phyloP scores from a whole-genome alignment of 306 rosid genomes.

The Cucurbita maxima region DNA sequence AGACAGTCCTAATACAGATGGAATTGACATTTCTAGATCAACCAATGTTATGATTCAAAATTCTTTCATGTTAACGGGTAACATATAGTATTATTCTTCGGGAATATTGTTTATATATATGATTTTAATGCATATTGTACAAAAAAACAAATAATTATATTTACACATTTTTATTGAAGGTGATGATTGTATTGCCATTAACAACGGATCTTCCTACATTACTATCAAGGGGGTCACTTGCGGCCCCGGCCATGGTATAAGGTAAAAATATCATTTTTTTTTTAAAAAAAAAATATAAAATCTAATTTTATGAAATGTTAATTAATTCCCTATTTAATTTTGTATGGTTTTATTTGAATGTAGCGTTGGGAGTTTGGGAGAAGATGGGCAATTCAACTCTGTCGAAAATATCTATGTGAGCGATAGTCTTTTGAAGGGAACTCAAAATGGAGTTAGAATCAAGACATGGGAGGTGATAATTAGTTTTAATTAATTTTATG shows the following conservation, averaged over 20 bases:
- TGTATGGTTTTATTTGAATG: not conserved
- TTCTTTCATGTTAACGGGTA: constrained; percentile 11
- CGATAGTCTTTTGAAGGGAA: constrained; percentile 25
- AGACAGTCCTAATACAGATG: constrained; percentile 20
- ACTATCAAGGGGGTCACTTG: not conserved
- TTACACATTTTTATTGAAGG: constrained; percentile 1
- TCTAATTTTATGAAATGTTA: too few relatives aligned
- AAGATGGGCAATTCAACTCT: constrained; percentile 16
- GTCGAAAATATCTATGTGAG: constrained; percentile 38
- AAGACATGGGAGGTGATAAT: constrained; percentile 48
- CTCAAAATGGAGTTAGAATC: constrained; percentile 48
- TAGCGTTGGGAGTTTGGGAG: constrained; percentile 54
- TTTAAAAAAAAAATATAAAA: too few relatives aligned
- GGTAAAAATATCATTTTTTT: not conserved
- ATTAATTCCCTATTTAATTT: too few relatives aligned
- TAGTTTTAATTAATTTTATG: too few relatives aligned
- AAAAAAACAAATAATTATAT: too few relatives aligned
- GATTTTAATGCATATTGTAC: too few relatives aligned
- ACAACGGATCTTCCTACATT: constrained; percentile 4
- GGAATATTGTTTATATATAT: too few relatives aligned
- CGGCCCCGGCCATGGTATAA: not conserved
- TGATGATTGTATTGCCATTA: constrained; percentile 35
- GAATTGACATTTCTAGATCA: constrained; percentile 9
- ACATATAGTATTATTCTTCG: not conserved
- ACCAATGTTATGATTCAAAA: not conserved